Conservation (phyloP, 2,329 filamentous ascomycete species). For the Magnaporthales sp. region DNA sequence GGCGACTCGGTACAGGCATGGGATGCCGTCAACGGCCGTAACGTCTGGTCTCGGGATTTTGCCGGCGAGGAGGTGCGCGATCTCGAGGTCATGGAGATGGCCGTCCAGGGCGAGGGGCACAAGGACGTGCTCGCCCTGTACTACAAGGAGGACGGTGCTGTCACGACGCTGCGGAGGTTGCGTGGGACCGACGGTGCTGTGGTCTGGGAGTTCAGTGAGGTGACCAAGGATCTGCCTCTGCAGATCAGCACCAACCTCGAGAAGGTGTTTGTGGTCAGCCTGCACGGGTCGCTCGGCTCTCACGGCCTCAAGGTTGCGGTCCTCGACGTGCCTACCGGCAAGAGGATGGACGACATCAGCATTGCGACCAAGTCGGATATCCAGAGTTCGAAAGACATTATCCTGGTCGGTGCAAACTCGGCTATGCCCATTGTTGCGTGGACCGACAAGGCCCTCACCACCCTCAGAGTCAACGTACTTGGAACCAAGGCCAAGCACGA, state of each 20-base stretch:
- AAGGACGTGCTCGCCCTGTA: constrained; percentile 68
- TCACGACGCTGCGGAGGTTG: constrained; percentile 58
- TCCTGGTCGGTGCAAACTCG: constrained; percentile 69
- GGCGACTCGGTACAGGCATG: constrained; percentile 67
- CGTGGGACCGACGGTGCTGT: constrained; percentile 63
- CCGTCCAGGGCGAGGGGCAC: constrained; percentile 41
- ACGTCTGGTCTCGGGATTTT: constrained; percentile 64
- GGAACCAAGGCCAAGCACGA: constrained; percentile 49
- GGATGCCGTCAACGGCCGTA: constrained; percentile 74
- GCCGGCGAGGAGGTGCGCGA: constrained; percentile 49
- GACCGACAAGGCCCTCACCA: constrained; percentile 54
- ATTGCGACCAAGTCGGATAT: constrained; percentile 66
- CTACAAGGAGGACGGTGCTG: constrained; percentile 42
- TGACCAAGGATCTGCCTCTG: constrained; percentile 58
- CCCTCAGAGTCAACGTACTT: constrained; percentile 64
- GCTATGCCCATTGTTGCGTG: constrained; percentile 68
- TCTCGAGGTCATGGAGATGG: constrained; percentile 69
- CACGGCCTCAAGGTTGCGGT: constrained; percentile 70
- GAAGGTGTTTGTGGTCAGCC: constrained; percentile 67
- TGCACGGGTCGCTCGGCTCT: constrained; percentile 61
- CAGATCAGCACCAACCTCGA: constrained; percentile 64
- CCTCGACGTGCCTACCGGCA: constrained; percentile 65
- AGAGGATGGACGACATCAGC: constrained; percentile 60
- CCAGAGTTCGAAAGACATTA: constrained; percentile 51
- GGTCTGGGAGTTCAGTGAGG: constrained; percentile 70